Percentiles rank a stretch among this genome's conserved stretches.
Evolutionary conservation across 1,139 yeast species (phyloP).

Genomic region (Taphrina wiesneri): DNA sequence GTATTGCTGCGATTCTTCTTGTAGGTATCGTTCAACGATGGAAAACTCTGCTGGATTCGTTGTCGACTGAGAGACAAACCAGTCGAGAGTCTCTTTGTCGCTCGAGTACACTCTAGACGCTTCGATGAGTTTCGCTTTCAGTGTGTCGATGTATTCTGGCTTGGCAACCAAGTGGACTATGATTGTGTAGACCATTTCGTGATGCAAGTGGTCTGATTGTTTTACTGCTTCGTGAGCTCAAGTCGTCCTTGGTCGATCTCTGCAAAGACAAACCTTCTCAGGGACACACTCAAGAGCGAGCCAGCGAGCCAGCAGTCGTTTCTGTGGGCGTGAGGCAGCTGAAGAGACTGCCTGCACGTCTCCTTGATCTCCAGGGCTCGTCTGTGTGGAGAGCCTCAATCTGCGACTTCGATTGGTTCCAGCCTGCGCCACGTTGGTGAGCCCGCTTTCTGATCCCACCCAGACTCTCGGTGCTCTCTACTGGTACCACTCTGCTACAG

Average conservation of each 20-base stretch:
- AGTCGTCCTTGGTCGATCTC: too few species aligned
- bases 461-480: too few species aligned
- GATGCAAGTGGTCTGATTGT: neutral
- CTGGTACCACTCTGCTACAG: too few species aligned
- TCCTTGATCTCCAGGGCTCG: neutral
- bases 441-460: neutral
- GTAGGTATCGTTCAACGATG: constrained; percentile 24
- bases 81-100: constrained; percentile 24
- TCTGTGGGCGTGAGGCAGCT: too few species aligned
- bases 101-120: constrained; percentile 20
- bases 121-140: constrained; percentile 25
- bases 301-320: too few species aligned
- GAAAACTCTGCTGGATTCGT: constrained; percentile 24
- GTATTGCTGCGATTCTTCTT: constrained; percentile 22
- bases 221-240: too few species aligned
- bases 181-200: constrained; percentile 31
- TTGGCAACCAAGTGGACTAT: constrained; percentile 29
- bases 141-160: constrained; percentile 17
- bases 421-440: neutral
- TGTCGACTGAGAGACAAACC: constrained; percentile 24
- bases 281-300: too few species aligned
- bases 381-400: neutral
- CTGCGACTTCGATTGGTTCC: neutral
- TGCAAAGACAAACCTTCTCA: too few species aligned
- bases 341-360: too few species aligned